phyloP scores from a whole-genome alignment of 139 green algal genomes.

The Deuterostichococcus epilithicus region DNA sequence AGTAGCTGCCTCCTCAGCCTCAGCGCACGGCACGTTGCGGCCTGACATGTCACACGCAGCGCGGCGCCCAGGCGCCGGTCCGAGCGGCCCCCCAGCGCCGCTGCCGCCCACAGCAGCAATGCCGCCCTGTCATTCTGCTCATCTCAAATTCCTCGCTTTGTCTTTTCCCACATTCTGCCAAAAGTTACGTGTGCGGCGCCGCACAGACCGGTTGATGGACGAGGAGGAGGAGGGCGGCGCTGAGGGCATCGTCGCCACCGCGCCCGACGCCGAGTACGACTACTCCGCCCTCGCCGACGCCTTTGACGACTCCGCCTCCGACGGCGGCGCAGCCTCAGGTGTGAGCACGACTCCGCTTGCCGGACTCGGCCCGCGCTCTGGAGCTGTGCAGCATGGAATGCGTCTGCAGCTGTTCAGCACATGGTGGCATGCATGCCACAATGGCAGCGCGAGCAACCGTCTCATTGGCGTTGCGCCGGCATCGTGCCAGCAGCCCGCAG shows the following conservation, averaged over 20 bases:
- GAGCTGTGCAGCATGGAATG: background rate
- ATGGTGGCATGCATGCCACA: too few species aligned
- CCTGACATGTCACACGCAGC: background rate
- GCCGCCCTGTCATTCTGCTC: background rate
- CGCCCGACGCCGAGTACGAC: conserved; percentile 34
- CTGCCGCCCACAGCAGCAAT: background rate
- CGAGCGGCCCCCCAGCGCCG: background rate
- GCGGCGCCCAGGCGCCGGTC: too few species aligned
- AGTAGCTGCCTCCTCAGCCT: background rate
- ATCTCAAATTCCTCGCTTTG: background rate
- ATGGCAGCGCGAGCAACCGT: background rate
- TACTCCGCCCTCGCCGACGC: conserved; percentile 53
- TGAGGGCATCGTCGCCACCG: conserved; percentile 28
- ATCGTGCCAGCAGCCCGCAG: background rate
- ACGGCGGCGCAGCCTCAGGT: background rate
- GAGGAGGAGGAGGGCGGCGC: conserved; percentile 41
- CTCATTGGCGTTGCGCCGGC: background rate
- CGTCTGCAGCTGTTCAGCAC: background rate
- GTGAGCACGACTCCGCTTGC: background rate
- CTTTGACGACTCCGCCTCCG: conserved; percentile 30
- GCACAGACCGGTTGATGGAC: conserved; percentile 35
- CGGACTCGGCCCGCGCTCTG: background rate
- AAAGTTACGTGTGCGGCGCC: background rate
- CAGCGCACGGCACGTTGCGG: background rate
- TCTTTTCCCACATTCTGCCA: background rate